Base-by-base conservation (phyloP, 306 rosid species). In the Cicer chorassanicum region DNA sequence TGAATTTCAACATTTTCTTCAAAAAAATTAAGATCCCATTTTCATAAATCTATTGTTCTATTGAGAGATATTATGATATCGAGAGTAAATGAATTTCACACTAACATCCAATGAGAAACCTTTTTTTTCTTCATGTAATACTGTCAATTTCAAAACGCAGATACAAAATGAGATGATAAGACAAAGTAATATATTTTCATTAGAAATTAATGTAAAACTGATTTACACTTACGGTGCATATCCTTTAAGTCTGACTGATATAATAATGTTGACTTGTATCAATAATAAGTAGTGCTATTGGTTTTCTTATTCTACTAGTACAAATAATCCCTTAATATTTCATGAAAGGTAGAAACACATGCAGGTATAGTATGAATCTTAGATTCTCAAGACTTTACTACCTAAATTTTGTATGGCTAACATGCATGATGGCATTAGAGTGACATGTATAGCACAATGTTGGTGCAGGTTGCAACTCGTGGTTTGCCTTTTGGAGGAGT, bases 401-500 rank as follows among this genome's bases (percentile, higher is more conserved):
- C 16, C 53, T 48, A 48, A 48, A 13, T 48, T 13, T 48, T 13
- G 16, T 10, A 48, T 5, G 34, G 34, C 34, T 24, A 24, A 21
- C 62, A 56, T 21, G 64, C 1, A 12, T 57, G 15, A 11, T 24
- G 40, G 14, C 64, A 24, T 24, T 57, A 57, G 7, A 24, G 14
- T 60, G 41, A 60, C 43, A 29, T 12, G 49, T 61, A 48, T 9
- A 9, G 38, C 36, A 18, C 36, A 39, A 46, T 60, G 44, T 50
- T 62, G 38, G 40, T 80, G 84, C 86, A 91, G 97, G 87, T 89
- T 64, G 87, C 85, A n/a, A 70, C 79, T 14, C 55, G 49, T 0
- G 91, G 96, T 5, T 82, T 92, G 70, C 97, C 97, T 14, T 92
- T 92, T 61, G 97, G 97, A 82, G 97, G 97, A 69, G 93, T 92